These are phyloP conservation scores for Gentiana dahurica DNA, from an alignment of 257 asterid species.

Conservation along the genomic window DNA sequence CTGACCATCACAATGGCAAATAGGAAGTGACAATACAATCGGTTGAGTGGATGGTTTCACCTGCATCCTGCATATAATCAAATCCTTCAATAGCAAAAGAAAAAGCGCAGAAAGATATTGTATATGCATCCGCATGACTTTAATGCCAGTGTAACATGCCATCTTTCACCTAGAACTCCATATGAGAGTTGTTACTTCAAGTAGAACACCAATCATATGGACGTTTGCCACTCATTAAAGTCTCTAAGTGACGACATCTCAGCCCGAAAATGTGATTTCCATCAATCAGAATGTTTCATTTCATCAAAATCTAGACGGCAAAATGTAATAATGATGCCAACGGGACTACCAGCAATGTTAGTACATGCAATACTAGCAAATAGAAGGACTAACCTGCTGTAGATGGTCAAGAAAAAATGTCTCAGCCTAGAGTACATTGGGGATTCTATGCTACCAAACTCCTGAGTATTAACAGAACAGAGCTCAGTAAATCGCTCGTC, in stretches of 20 bases:
- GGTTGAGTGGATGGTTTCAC: slow-evolving; percentile 80
- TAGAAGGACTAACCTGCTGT: slow-evolving; percentile 46
- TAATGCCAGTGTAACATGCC: neutral
- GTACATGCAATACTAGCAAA: neutral
- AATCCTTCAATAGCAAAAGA: neutral
- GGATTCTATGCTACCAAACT: slow-evolving; percentile 90
- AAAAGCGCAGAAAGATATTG: neutral
- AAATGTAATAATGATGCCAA: too few species aligned
- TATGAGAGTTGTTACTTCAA: neutral
- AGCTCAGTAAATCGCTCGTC: too few species aligned
- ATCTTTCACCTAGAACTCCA: neutral
- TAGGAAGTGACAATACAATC: slow-evolving; percentile 78
- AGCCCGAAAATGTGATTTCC: slow-evolving; percentile 43
- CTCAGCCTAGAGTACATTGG: slow-evolving; percentile 89
- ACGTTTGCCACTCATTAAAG: slow-evolving; percentile 61
- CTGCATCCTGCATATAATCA: slow-evolving; percentile 74
- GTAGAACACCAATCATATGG: neutral
- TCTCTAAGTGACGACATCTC: slow-evolving; percentile 65
- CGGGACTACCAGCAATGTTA: too few species aligned
- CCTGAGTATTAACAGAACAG: slow-evolving; percentile 32
- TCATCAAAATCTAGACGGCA: too few species aligned
- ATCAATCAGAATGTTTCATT: too few species aligned
- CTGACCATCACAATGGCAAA: slow-evolving; percentile 81
- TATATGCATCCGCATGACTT: neutral
- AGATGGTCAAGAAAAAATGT: slow-evolving; percentile 87